Conservation (phyloP, 768 basidiomycete species). For the Macrolepiota dolichaula region DNA sequence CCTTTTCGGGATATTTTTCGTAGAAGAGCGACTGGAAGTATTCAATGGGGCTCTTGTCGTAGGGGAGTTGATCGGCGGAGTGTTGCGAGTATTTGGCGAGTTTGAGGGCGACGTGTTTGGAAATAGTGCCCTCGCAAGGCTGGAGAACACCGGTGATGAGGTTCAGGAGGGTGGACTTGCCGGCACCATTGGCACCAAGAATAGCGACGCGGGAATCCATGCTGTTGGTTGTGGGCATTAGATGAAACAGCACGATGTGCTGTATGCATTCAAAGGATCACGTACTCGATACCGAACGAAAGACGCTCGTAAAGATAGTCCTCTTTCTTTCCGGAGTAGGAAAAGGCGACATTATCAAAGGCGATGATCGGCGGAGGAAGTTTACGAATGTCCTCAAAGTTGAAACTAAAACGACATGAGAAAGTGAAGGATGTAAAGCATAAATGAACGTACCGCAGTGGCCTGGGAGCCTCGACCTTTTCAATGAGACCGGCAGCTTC, state of each 20-base stretch:
- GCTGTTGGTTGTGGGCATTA: conserved; percentile 38
- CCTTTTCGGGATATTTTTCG: conserved; percentile 90
- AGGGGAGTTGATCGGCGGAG: conserved; percentile 97
- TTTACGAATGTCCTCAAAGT: conserved; percentile 93
- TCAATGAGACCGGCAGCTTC: conserved; percentile 97
- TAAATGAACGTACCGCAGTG: conserved; percentile 43
- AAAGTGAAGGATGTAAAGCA: background rate
- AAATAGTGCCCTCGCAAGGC: conserved; percentile 81
- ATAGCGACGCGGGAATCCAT: conserved; percentile 95
- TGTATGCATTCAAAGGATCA: conserved; percentile 7
- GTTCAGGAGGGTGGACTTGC: conserved; percentile 54
- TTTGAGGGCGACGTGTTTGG: conserved; percentile 87
- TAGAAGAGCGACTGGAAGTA: conserved; percentile 84
- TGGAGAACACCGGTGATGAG: conserved; percentile 82
- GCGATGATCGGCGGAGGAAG: conserved; percentile 97
- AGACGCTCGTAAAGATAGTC: conserved; percentile 87
- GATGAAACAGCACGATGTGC: conserved; percentile 11
- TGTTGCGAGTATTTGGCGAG: conserved; percentile 99
- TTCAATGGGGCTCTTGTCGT: conserved; percentile 87
- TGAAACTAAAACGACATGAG: conserved; percentile 47
- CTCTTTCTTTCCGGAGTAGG: conserved; percentile 86
- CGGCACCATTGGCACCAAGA: conserved; percentile 91
- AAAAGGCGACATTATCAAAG: conserved; percentile 91
- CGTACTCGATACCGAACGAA: conserved; percentile 96
- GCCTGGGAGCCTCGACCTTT: conserved; percentile 73